Evolutionary conservation across 2,329 filamentous ascomycete genomes (phyloP).

Genomic region (Xylaria sp.): DNA sequence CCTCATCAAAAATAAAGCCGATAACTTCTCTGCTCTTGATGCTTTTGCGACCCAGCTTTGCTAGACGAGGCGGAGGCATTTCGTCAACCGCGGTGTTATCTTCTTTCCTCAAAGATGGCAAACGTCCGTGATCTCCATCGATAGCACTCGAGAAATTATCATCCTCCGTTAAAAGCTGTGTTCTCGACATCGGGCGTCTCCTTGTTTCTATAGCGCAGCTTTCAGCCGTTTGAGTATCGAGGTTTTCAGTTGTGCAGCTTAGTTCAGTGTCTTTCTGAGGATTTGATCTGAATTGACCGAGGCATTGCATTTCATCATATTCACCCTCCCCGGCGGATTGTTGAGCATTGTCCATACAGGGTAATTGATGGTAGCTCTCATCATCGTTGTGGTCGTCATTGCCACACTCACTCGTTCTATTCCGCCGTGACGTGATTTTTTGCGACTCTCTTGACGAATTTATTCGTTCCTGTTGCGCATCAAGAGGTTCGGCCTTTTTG

Average conservation of each 20-base stretch:
- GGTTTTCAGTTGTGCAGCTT: background rate
- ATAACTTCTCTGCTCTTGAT: conserved; percentile 49
- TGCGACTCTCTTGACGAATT: background rate
- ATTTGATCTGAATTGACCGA: background rate
- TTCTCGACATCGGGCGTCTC: conserved; percentile 14
- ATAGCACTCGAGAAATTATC: background rate
- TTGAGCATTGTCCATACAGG: background rate
- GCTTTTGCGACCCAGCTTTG: conserved; percentile 43
- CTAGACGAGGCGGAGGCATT: conserved; percentile 45
- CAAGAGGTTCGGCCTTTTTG: background rate
- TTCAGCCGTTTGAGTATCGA: background rate
- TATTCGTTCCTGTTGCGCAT: background rate
- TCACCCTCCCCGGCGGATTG: background rate
- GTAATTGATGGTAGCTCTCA: background rate
- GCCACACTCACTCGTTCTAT: background rate
- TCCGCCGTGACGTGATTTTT: background rate
- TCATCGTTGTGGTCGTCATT: background rate
- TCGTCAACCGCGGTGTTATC: conserved; percentile 24
- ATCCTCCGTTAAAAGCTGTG: conserved; percentile 7
- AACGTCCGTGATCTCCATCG: conserved; percentile 3
- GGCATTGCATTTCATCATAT: conserved; percentile 8
- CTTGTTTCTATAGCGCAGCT: background rate
- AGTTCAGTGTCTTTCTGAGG: background rate
- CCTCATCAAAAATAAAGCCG: conserved; percentile 46
- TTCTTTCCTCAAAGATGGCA: conserved; percentile 12